A percentile compares a stretch with the other conserved stretches of the same genome.
phyloP scores from a whole-genome alignment of 345 rosid genomes.

The Gossypioides kirkii region DNA sequence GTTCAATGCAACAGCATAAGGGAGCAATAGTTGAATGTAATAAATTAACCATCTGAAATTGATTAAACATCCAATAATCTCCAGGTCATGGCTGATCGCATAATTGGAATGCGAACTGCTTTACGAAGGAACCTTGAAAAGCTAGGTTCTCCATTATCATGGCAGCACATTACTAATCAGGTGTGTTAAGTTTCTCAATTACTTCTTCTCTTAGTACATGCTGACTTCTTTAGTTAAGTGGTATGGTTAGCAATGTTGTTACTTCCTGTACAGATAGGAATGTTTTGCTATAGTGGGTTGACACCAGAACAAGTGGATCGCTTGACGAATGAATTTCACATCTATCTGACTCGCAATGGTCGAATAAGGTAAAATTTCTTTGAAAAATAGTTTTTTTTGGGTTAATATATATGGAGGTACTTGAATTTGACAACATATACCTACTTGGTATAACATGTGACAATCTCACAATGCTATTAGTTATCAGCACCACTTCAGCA shows the following conservation, averaged over 20 bases:
- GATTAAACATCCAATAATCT: neutral
- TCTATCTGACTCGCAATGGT: conserved; percentile 89
- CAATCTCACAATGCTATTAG: too few relatives aligned
- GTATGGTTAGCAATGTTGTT: neutral
- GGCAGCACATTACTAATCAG: conserved; percentile 95
- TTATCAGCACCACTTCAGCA: too few relatives aligned
- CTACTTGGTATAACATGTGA: too few relatives aligned
- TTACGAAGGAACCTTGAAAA: conserved; percentile 78
- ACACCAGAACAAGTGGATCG: conserved; percentile 89
- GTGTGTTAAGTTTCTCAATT: conserved; percentile 19
- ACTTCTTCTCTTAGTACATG: neutral
- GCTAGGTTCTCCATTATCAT: conserved; percentile 66
- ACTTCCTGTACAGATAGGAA: conserved; percentile 60
- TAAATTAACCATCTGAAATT: neutral
- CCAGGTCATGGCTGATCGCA: conserved; percentile 95
- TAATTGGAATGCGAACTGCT: conserved; percentile 79
- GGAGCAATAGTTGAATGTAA: neutral
- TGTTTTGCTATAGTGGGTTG: conserved; percentile 96
- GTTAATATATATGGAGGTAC: too few relatives aligned
- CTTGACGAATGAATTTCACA: conserved; percentile 69
- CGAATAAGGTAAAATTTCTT: conserved; percentile 61
- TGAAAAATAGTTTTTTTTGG: neutral
- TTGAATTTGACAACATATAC: too few relatives aligned
- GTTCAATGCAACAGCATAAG: neutral
- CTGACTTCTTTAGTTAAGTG: neutral